phyloP scores from a whole-genome alignment of 352 stramenopile genomes.

The Phytophthora litchii region DNA sequence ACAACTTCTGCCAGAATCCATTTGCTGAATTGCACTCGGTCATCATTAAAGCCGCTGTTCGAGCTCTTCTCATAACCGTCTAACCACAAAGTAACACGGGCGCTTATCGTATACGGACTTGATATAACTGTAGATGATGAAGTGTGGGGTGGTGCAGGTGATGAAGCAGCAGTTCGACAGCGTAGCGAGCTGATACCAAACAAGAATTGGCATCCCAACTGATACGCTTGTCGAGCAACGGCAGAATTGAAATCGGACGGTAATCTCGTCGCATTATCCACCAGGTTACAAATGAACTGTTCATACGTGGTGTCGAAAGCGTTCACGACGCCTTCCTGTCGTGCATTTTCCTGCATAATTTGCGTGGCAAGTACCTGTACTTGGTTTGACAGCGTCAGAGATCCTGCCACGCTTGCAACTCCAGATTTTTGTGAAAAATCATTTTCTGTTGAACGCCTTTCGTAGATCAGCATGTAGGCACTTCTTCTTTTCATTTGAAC shows the following conservation, averaged over 20 bases:
- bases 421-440: neutral
- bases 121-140: neutral
- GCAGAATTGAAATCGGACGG: neutral
- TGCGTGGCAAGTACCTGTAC: constrained; percentile 25
- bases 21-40: constrained; percentile 30
- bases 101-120: constrained; percentile 7
- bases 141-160: neutral
- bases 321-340: constrained; percentile 43
- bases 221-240: constrained; percentile 16
- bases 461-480: constrained; percentile 85
- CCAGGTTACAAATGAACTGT: constrained; percentile 28
- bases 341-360: constrained; percentile 37
- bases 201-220: constrained; percentile 43
- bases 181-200: constrained; percentile 44
- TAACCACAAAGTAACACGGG: constrained; percentile 18
- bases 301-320: constrained; percentile 42
- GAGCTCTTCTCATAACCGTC: constrained; percentile 5
- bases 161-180: neutral
- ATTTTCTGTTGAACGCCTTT: constrained; percentile 30
- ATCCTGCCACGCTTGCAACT: neutral
- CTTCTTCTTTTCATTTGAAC: constrained; percentile 71
- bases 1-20: constrained; percentile 44
- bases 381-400: constrained; percentile 8
- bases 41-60: constrained; percentile 4
- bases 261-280: constrained; percentile 14